A percentile compares a stretch with the other conserved stretches of the same genome.
These are phyloP conservation scores for Spathaspora arborariae DNA, from an alignment of 805 yeast species.

Conservation along the genomic window DNA sequence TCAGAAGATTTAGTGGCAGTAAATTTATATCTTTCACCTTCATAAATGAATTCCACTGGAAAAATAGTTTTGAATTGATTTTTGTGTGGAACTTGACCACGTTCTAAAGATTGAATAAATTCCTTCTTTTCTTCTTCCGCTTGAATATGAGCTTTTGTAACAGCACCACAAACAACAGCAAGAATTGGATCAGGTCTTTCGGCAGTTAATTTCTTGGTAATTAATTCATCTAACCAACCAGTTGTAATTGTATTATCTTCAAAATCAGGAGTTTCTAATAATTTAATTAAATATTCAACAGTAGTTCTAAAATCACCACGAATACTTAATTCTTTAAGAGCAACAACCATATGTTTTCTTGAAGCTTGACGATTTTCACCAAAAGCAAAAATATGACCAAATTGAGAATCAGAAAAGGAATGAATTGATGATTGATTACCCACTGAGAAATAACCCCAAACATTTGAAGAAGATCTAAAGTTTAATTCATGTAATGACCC, in stretches of 20 bases:
- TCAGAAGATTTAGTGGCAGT: constrained; percentile 91
- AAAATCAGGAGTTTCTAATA: constrained; percentile 93
- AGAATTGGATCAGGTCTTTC: constrained; percentile 91
- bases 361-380: constrained; percentile 98
- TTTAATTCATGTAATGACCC: constrained; percentile 95
- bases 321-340: constrained; percentile 90
- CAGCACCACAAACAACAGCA: constrained; percentile 97
- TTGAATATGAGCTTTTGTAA: constrained; percentile 85
- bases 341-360: constrained; percentile 98
- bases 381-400: constrained; percentile 98
- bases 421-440: constrained; percentile 96
- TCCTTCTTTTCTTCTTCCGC: constrained; percentile 66
- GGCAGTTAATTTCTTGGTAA: constrained; percentile 88
- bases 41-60: constrained; percentile 94
- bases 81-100: constrained; percentile 92
- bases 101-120: constrained; percentile 75
- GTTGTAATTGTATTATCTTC: constrained; percentile 96
- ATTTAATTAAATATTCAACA: constrained; percentile 91
- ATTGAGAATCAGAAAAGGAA: constrained; percentile 96
- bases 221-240: constrained; percentile 98
- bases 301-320: constrained; percentile 99
- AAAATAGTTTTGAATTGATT: constrained; percentile 78
- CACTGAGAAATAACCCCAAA: constrained; percentile 99
- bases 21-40: constrained; percentile 87
- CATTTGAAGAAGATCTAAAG: constrained; percentile 94